phyloP scores from a whole-genome alignment of 176 grass and related monocot species.

The Triticum dicoccoides region DNA sequence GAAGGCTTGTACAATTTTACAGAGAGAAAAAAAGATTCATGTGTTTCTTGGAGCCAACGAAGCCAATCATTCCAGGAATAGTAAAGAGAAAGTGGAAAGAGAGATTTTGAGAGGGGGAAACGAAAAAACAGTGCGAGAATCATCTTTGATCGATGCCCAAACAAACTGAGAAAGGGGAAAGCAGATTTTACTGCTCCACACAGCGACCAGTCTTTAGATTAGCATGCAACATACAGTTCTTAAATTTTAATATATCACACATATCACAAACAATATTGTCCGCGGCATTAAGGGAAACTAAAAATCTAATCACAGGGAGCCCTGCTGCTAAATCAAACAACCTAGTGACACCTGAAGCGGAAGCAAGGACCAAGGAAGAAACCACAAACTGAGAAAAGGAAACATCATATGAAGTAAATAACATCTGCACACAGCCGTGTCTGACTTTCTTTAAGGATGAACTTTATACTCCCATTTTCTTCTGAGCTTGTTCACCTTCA shows the following conservation, averaged over 20 bases:
- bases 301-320: background rate
- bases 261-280: background rate
- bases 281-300: background rate
- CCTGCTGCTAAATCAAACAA: background rate
- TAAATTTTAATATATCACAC: background rate
- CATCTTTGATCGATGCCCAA: background rate
- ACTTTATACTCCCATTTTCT: background rate
- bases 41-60: background rate
- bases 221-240: background rate
- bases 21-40: no score
- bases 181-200: background rate
- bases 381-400: background rate
- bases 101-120: background rate
- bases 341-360: background rate
- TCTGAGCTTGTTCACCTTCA: slow-evolving; percentile 10
- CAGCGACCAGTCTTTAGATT: background rate
- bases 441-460: background rate
- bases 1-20: background rate
- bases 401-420: background rate
- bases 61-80: background rate
- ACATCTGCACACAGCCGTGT: background rate
- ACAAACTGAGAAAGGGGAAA: background rate
- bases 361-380: background rate
- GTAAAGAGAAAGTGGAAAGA: background rate
- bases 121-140: background rate